Base-by-base conservation (phyloP, 108 stramenopile genomes). In the Nitzschia sp. region DNA sequence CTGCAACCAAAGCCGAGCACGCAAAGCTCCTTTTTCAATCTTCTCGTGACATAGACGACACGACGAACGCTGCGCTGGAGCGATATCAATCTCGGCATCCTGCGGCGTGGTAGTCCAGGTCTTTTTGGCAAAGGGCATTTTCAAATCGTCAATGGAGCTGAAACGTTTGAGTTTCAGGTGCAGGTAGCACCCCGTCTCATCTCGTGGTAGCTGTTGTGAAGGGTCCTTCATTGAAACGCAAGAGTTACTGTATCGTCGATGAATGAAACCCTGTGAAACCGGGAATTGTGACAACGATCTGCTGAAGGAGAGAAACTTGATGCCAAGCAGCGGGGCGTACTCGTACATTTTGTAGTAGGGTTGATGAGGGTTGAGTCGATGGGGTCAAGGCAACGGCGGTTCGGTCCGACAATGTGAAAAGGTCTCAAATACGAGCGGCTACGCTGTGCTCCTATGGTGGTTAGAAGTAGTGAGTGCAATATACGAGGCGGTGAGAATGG, bases 131-230 rank as follows among this genome's bases (percentile, higher is more conserved):
- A 25, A 65, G 0, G 50, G 11, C 64, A 65, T 65, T 8, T 17
- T 53, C 64, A 65, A 51, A 17, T 51, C 64, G 2, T 65, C 9
- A 11, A 65, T 52, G 25, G 50, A 53, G 20, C 21, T 20, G 51
- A 65, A 65, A 12, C 64, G 50, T 38, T 65, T 65, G 9, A 65
- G 51, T 38, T 65, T 65, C 22, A 65, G 51, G 39, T 65, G 64
- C 10, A 65, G 51, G 52, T 37, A 65, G 9, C 50, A 65, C 17
- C 64, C 64, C 3, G 64, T 52, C 25, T 34, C 37, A 40, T 65
- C 64, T 53, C 64, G 50, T 12, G 64, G 64, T 14, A 65, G 26
- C 51, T 21, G 14, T 39, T 37, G 15, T 2, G 51, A 53, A 15
- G 64, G 64, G 39, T 65, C 51, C n/a, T 48, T 17, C 46, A 48